Percentiles rank a stretch among this genome's conserved stretches.
Evolutionary conservation across 2,329 filamentous ascomycete genomes (phyloP).

Genomic region (Clarireedia monteithiana): DNA sequence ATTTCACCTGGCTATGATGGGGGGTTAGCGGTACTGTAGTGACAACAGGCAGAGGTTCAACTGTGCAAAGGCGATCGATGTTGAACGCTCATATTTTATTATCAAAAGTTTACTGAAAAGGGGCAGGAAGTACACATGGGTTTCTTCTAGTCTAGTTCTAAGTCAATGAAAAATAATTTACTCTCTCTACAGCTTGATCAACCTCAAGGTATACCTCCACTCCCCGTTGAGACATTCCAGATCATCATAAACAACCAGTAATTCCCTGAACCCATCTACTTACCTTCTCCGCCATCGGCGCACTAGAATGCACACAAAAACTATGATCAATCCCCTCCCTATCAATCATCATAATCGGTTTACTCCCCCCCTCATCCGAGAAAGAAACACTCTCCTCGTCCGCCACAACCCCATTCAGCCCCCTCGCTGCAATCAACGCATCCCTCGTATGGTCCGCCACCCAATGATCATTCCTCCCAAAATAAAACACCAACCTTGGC

Average conservation of each 20-base stretch:
- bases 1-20: too few species aligned
- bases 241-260: constrained; percentile 5
- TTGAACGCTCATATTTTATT: too few species aligned
- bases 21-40: too few species aligned
- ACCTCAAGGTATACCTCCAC: too few species aligned
- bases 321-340: constrained; percentile 50
- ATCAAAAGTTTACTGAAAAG: too few species aligned
- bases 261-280: constrained; percentile 29
- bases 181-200: too few species aligned
- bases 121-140: too few species aligned
- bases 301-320: constrained; percentile 49
- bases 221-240: not conserved
- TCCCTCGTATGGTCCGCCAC: constrained; percentile 49
- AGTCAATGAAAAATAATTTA: too few species aligned
- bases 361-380: not conserved
- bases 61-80: too few species aligned
- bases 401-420: constrained; percentile 36
- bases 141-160: too few species aligned
- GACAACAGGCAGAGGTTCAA: too few species aligned
- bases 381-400: constrained; percentile 16
- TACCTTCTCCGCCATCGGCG: constrained; percentile 42
- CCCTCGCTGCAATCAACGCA: constrained; percentile 42
- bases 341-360: constrained; percentile 35
- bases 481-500: constrained; percentile 52
- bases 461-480: constrained; percentile 55